Percentiles rank a stretch among this genome's conserved stretches.
Conservation (phyloP, 1,284 basidiomycete species). For the Papiliotrema laurentii region DNA sequence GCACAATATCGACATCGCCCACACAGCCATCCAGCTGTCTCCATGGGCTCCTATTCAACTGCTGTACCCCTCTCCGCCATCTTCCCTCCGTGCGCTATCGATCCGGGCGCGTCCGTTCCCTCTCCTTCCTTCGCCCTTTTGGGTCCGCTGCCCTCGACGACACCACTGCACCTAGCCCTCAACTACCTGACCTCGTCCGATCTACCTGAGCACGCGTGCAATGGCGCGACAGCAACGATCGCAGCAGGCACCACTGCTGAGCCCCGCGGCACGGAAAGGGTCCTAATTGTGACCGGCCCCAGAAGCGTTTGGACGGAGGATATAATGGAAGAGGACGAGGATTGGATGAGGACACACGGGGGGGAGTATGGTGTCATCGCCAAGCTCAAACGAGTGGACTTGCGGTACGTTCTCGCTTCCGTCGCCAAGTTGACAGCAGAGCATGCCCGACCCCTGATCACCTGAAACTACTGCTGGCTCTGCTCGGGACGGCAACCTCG, state of each 20-base stretch:
- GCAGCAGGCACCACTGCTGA: not conserved
- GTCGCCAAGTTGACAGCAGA: not conserved
- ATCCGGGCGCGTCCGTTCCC: constrained; percentile 6
- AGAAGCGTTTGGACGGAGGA: constrained; percentile 16
- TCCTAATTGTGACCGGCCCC: constrained; percentile 33
- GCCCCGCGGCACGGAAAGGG: constrained; percentile 13
- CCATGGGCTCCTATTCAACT: not conserved
- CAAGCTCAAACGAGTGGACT: constrained; percentile 25
- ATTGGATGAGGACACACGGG: constrained; percentile 22
- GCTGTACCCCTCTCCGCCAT: constrained; percentile 20
- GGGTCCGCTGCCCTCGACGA: constrained; percentile 31
- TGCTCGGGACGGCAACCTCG: constrained; percentile 11
- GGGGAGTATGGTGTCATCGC: constrained; percentile 12
- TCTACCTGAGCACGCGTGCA: constrained; percentile 12
- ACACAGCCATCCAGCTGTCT: no score
- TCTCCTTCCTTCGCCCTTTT: constrained; percentile 21
- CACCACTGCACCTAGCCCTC: constrained; percentile 30
- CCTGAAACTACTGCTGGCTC: constrained; percentile 27
- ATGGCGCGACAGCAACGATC: not conserved
- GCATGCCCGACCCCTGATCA: constrained; percentile 25
- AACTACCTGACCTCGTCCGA: constrained; percentile 18
- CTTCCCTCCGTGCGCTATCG: constrained; percentile 11
- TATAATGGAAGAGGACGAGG: constrained; percentile 36
- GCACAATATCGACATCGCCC: no score
- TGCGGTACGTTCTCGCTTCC: constrained; percentile 12